Evolutionary conservation across 1,284 basidiomycete genomes (phyloP), one percentile per base, ranked within the genome.

Genomic region (Bjerkandera adusta): DNA sequence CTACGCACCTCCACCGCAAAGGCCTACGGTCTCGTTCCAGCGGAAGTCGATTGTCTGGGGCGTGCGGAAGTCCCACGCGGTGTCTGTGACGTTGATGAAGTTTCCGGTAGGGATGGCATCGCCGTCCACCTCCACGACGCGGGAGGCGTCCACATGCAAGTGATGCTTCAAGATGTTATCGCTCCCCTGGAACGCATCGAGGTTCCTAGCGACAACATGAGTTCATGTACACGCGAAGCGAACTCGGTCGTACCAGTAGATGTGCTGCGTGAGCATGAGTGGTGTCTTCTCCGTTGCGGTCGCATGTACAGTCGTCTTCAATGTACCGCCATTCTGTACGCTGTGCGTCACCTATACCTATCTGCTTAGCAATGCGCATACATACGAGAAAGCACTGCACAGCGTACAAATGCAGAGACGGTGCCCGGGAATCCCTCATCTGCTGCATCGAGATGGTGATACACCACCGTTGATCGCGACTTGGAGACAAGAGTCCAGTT

Each of bases 221-320:
- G 33, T 29, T 20, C 4, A 6, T 13, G 1, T 8, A 13, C 11
- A 24, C 13, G 34, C 22, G 4, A 29, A 18, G 7, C 24, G 42
- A 36, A 18, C 4, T 7, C 5, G n/a, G 4, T 30, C 60, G 11
- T 43, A 75, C 76, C 76, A 80, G 58, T 73, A 81, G 38, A 71
- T 69, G 60, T 75, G 78, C 56, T 73, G 75, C 2, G 76, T 80
- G 12, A 79, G 59, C 77, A 81, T 79, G 45, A 81, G 76, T 0
- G 79, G 79, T 1, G 79, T 82, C 66, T 72, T 63, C 55, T 75
- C 62, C 0, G 75, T 72, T 0, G 77, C 73, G 4, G 59, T 68
- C 0, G 79, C 78, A 39, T 66, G 63, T 21, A 81, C 64, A 0
- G 58, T 63, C 1, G 74, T 76, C 36, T 68, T 64, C 35, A 77